Conservation (phyloP, 768 basidiomycete species). For the Hydnum rufescens region DNA sequence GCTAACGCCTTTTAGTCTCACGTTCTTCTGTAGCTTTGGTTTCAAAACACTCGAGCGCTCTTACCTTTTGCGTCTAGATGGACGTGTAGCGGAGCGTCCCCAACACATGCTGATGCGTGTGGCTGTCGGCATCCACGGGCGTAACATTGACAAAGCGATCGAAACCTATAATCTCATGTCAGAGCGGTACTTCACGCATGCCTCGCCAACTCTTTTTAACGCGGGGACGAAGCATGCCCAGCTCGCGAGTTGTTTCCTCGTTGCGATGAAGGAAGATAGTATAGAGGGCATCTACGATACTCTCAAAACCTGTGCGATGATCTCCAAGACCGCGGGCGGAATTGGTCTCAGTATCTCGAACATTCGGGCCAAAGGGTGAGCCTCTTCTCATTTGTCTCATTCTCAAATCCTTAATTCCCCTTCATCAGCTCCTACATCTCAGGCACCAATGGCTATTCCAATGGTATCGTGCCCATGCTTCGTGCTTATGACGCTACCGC, state of each 20-base stretch:
- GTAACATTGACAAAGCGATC: conserved; percentile 69
- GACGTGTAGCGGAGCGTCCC: conserved; percentile 88
- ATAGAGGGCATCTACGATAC: conserved; percentile 99
- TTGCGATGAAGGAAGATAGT: conserved; percentile 96
- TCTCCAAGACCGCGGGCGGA: conserved; percentile 97
- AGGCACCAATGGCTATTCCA: conserved; percentile 96
- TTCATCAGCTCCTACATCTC: conserved; percentile 77
- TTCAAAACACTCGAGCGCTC: conserved; percentile 99
- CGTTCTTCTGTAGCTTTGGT: conserved; percentile 47
- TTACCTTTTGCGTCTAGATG: conserved; percentile 85
- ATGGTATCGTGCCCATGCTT: conserved; percentile 98
- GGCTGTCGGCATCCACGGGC: conserved; percentile 88
- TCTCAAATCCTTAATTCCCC: conserved; percentile 3
- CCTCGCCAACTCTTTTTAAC: conserved; percentile 94
- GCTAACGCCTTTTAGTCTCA: neutral
- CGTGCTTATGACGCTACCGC: conserved; percentile 96
- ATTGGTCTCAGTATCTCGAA: conserved; percentile 92
- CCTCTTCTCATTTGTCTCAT: neutral
- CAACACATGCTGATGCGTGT: conserved; percentile 99
- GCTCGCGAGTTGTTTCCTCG: conserved; percentile 86
- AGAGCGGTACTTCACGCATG: conserved; percentile 95
- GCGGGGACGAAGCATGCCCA: conserved; percentile 94
- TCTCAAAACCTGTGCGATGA: conserved; percentile 94
- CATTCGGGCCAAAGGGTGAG: conserved; percentile 82
- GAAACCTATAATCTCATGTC: conserved; percentile 96